Percentiles rank a stretch among this genome's conserved stretches.
Conservation (phyloP, 2,329 filamentous ascomycete genomes). For the Botrytis galanthina region DNA sequence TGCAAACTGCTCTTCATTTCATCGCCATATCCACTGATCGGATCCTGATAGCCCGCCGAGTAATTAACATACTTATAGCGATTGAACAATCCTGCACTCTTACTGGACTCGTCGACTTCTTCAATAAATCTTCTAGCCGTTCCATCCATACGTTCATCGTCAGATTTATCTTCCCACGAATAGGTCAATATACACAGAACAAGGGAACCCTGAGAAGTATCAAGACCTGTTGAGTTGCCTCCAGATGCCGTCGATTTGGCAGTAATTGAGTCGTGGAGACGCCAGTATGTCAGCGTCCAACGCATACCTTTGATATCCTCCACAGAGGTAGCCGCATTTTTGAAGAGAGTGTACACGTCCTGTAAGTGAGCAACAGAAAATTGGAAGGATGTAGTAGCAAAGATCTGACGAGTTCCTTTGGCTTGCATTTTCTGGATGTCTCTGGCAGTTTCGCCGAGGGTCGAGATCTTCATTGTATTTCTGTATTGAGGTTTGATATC, state of each 20-base stretch:
- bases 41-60: neutral
- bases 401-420: neutral
- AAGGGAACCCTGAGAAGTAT: neutral
- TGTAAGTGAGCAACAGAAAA: neutral
- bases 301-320: neutral
- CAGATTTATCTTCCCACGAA: neutral
- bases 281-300: constrained; percentile 1
- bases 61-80: constrained; percentile 11
- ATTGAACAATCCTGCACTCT: neutral
- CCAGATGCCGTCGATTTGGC: neutral
- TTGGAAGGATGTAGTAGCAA: neutral
- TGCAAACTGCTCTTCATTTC: neutral
- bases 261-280: neutral
- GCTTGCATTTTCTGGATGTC: neutral
- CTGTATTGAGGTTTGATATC: neutral
- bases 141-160: neutral
- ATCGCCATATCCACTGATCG: neutral
- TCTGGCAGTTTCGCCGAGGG: neutral
- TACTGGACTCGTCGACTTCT: neutral
- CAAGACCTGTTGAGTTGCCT: constrained; percentile 7
- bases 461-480: constrained; percentile 8
- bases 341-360: neutral
- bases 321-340: neutral
- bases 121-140: neutral
- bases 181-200: neutral